Evolutionary conservation across 2,329 filamentous ascomycete species (phyloP).

Genomic region (Alternaria infectoria): DNA sequence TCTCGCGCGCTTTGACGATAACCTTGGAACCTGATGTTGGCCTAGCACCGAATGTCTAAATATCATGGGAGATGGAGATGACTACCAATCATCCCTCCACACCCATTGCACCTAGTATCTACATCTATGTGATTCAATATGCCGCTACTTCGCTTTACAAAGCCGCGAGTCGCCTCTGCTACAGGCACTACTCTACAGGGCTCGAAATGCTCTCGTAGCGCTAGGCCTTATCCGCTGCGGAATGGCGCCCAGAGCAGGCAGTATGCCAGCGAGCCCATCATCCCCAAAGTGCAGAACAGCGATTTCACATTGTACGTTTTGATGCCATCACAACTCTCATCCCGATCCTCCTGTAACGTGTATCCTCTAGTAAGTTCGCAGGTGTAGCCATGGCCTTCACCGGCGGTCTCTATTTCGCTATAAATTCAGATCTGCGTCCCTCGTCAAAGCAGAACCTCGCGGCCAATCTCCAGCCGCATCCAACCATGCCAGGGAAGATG

Average conservation of each 20-base stretch:
- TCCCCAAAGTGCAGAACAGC: conserved; percentile 40
- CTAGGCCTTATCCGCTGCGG: conserved; percentile 39
- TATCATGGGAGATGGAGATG: not conserved
- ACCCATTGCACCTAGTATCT: not conserved
- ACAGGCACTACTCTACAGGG: not conserved
- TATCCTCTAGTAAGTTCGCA: not conserved
- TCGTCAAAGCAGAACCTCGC: not conserved
- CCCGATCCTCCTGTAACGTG: not conserved
- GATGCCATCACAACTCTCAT: not conserved
- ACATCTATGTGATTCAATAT: not conserved
- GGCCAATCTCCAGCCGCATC: not conserved
- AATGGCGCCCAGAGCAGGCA: conserved; percentile 44
- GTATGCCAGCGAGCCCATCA: conserved; percentile 44
- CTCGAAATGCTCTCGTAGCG: not conserved
- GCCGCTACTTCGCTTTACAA: not conserved
- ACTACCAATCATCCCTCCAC: not conserved
- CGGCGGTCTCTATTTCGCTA: not conserved
- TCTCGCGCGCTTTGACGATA: conserved; percentile 1
- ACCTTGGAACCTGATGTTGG: not conserved
- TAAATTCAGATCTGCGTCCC: not conserved
- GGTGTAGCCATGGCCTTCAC: not conserved
- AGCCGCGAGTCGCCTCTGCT: not conserved
- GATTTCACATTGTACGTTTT: conserved; percentile 49
- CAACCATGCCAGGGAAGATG: not conserved
- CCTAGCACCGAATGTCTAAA: not conserved